Evolutionary conservation across 2,329 filamentous ascomycete genomes (phyloP).

Genomic region (Penicillium frequentans): DNA sequence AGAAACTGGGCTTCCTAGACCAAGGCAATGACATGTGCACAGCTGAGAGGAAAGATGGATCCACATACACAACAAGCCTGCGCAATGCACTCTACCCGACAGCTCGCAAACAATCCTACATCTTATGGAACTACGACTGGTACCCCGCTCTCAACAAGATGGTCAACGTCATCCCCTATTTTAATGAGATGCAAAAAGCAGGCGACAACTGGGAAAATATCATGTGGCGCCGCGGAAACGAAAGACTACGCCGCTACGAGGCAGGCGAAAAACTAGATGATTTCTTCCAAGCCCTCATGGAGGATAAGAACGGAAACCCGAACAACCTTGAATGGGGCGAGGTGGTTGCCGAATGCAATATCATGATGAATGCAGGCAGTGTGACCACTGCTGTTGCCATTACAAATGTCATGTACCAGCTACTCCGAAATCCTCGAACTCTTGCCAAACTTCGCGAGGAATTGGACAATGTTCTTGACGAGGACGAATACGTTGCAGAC

Average conservation of each 20-base stretch:
- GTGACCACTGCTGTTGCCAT: constrained; percentile 56
- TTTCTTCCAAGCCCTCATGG: constrained; percentile 60
- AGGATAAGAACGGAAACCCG: constrained; percentile 46
- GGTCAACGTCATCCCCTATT: constrained; percentile 48
- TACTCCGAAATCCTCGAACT: constrained; percentile 49
- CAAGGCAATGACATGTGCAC: constrained; percentile 48
- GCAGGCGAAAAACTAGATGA: constrained; percentile 58
- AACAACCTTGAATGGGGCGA: constrained; percentile 58
- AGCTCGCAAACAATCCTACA: constrained; percentile 51
- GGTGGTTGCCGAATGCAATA: constrained; percentile 54
- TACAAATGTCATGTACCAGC: constrained; percentile 54
- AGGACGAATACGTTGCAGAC: constrained; percentile 46
- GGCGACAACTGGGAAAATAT: constrained; percentile 46
- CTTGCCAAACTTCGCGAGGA: constrained; percentile 47
- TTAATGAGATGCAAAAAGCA: constrained; percentile 42
- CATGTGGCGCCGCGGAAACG: constrained; percentile 46
- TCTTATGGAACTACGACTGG: constrained; percentile 55
- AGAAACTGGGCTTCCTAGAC: constrained; percentile 55
- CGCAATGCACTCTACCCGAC: constrained; percentile 55
- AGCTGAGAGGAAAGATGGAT: constrained; percentile 49
- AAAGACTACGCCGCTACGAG: constrained; percentile 32
- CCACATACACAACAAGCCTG: constrained; percentile 47
- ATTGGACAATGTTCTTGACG: constrained; percentile 47
- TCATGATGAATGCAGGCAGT: constrained; percentile 50
- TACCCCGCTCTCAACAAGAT: constrained; percentile 51